These are phyloP conservation scores for Anthracocystis walkeri DNA, from an alignment of 1,284 basidiomycete genomes.

Conservation along the genomic window DNA sequence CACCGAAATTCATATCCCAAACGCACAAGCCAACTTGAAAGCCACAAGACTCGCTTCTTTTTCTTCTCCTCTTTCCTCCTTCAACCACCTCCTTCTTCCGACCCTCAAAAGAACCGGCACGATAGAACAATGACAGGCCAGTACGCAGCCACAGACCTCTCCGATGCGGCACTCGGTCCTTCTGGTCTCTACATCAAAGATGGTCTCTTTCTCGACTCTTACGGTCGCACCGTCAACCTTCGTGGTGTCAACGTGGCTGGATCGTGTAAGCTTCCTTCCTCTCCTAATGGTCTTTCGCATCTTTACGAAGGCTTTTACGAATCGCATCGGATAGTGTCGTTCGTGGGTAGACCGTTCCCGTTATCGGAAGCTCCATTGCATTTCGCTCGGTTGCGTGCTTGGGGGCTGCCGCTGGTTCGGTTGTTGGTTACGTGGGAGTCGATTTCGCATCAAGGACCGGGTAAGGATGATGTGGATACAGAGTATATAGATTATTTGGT, in stretches of 20 bases:
- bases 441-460: slow-evolving; percentile 81
- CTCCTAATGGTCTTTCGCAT: slow-evolving; percentile 50
- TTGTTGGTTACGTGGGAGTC: slow-evolving; percentile 96
- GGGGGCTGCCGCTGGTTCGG: slow-evolving; percentile 70
- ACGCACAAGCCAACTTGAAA: slow-evolving; percentile 7
- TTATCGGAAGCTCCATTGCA: slow-evolving; percentile 65
- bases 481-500: slow-evolving; percentile 87
- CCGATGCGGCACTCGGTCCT: slow-evolving; percentile 42
- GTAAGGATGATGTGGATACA: slow-evolving; percentile 76
- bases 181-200: slow-evolving; percentile 32
- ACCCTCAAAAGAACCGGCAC: neutral
- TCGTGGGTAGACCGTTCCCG: slow-evolving; percentile 70
- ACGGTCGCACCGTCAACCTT: slow-evolving; percentile 67
- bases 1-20: neutral
- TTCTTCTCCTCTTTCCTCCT: no score
- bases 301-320: slow-evolving; percentile 58
- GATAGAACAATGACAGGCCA: slow-evolving; percentile 17
- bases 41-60: no score
- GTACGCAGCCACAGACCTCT: slow-evolving; percentile 57
- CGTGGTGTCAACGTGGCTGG: slow-evolving; percentile 70
- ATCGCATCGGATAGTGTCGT: slow-evolving; percentile 67
- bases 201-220: slow-evolving; percentile 64
- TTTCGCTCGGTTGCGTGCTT: slow-evolving; percentile 65
- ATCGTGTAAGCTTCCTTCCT: slow-evolving; percentile 66
- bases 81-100: neutral